Conservation (phyloP, 2,329 filamentous ascomycete species). For the Endoconidiophora polonica region DNA sequence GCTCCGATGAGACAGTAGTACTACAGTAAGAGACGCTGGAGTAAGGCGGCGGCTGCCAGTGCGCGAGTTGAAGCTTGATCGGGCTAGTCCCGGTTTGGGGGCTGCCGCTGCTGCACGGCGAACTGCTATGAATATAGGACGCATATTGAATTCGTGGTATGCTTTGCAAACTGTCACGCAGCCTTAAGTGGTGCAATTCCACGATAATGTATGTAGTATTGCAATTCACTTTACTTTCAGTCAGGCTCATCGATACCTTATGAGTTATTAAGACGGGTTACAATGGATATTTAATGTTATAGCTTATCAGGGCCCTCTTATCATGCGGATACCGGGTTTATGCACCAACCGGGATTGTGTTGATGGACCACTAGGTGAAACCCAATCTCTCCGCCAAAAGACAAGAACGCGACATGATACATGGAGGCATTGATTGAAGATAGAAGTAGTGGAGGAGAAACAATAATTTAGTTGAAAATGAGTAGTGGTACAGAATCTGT, state of each 20-base stretch:
- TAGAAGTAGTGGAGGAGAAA: neutral
- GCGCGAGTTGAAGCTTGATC: neutral
- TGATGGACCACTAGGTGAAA: too few species aligned
- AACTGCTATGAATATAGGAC: neutral
- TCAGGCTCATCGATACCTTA: too few species aligned
- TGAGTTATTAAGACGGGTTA: too few species aligned
- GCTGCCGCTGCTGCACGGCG: neutral
- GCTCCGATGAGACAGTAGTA: too few species aligned
- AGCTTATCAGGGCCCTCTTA: neutral
- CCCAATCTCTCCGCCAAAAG: neutral
- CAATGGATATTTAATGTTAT: neutral
- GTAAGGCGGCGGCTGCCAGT: neutral
- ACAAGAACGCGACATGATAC: neutral
- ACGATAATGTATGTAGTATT: too few species aligned
- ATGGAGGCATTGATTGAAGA: neutral
- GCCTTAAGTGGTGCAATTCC: too few species aligned
- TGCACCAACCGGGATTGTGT: conserved; percentile 1
- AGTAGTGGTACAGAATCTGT: conserved; percentile 6
- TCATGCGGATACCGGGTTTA: conserved; percentile 2
- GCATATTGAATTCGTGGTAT: neutral
- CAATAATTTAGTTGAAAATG: neutral
- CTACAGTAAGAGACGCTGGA: neutral
- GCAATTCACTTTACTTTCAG: too few species aligned
- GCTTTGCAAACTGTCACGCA: too few species aligned
- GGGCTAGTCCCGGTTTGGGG: neutral